Evolutionary conservation across 2,329 filamentous ascomycete genomes (phyloP).

Genomic region (Fusarium coffeatum): DNA sequence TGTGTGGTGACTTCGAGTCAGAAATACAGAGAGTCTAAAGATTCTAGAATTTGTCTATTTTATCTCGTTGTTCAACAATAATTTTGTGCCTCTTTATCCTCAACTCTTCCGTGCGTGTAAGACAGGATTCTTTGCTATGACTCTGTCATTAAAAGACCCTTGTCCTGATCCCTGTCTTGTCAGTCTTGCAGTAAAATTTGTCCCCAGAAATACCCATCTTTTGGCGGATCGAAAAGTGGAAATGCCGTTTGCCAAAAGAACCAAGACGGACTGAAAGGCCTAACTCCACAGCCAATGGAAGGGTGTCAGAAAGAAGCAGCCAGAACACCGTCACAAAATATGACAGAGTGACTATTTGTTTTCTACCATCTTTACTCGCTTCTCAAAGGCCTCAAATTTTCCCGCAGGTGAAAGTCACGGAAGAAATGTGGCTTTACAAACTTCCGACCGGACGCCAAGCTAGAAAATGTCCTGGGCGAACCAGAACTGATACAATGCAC

Average conservation of each 20-base stretch:
- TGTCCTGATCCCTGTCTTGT: conserved; percentile 1
- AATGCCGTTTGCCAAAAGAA: conserved; percentile 11
- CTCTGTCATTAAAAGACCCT: conserved; percentile 19
- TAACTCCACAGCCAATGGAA: neutral
- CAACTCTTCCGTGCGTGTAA: neutral
- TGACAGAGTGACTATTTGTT: neutral
- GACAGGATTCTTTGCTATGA: neutral
- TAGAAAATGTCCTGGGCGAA: neutral
- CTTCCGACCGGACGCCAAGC: conserved; percentile 8
- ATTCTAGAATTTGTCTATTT: neutral
- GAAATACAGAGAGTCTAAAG: neutral
- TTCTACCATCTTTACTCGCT: neutral
- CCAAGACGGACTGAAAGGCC: neutral
- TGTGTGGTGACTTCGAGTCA: conserved; percentile 5
- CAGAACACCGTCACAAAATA: too few species aligned
- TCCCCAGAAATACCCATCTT: conserved; percentile 27
- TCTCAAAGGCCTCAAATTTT: neutral
- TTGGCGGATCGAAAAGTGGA: conserved; percentile 36
- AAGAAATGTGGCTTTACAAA: conserved; percentile 31
- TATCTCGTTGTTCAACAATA: neutral
- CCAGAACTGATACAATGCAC: conserved; percentile 3
- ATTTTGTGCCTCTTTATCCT: neutral
- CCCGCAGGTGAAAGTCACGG: neutral
- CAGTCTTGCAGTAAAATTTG: conserved; percentile 8
- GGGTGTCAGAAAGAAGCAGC: neutral